Percentiles rank a stretch among this genome's conserved stretches.
phyloP scores from a whole-genome alignment of 768 basidiomycete genomes.

The Russula brevipes region DNA sequence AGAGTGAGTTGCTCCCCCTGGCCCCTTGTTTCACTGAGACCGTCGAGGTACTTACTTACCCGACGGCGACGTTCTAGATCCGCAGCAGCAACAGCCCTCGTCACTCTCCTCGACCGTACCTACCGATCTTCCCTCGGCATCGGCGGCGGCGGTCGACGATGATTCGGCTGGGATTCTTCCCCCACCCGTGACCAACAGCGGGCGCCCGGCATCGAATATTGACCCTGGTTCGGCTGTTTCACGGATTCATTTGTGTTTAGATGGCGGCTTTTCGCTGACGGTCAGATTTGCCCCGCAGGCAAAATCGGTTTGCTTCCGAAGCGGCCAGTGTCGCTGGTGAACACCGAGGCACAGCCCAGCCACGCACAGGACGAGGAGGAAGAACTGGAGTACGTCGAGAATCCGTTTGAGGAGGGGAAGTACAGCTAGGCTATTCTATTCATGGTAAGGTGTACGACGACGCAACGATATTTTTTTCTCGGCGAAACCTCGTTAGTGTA shows the following conservation, averaged over 20 bases:
- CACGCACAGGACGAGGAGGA: conserved; percentile 23
- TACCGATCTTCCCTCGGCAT: neutral
- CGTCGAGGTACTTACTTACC: neutral
- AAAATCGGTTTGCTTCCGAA: conserved; percentile 31
- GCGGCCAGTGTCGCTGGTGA: conserved; percentile 28
- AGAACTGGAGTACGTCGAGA: conserved; percentile 28
- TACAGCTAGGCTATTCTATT: conserved; percentile 13
- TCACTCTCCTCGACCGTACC: neutral
- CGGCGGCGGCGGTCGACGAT: neutral
- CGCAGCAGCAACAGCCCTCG: neutral
- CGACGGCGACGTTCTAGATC: neutral
- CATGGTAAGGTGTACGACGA: neutral
- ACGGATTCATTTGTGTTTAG: neutral
- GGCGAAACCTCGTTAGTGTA: conserved; percentile 1
- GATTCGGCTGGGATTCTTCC: neutral
- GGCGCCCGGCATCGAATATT: conserved; percentile 17
- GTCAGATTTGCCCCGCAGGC: conserved; percentile 4
- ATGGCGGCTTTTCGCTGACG: neutral
- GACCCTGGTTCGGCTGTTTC: conserved; percentile 19
- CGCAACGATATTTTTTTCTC: neutral
- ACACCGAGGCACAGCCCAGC: conserved; percentile 1
- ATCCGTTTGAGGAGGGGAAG: conserved; percentile 27
- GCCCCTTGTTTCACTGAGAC: neutral
- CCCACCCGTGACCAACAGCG: conserved; percentile 8
- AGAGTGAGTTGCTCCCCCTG: neutral